Evolutionary conservation across 2,329 filamentous ascomycete species (phyloP).

Genomic region (Paraphoma chrysanthemicola): DNA sequence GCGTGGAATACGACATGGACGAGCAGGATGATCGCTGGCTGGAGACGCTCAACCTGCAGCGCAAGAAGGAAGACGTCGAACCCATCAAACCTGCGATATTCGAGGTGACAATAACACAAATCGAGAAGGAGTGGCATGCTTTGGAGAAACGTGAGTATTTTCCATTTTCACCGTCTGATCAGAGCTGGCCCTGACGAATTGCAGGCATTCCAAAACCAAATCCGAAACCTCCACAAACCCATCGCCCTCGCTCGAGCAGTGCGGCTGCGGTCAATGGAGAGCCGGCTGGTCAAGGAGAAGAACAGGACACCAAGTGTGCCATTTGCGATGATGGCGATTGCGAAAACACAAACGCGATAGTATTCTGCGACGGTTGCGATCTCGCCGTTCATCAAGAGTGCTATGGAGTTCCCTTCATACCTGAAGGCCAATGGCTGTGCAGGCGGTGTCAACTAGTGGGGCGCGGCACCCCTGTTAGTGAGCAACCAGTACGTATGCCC

Average conservation of each 20-base stretch:
- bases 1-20: slow-evolving; percentile 99
- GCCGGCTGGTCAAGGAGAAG: slow-evolving; percentile 78
- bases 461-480: slow-evolving; percentile 79
- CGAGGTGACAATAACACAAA: slow-evolving; percentile 97
- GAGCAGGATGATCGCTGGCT: slow-evolving; percentile 99
- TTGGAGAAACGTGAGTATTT: slow-evolving; percentile 75
- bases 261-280: slow-evolving; percentile 96
- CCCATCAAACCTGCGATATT: slow-evolving; percentile 92
- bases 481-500: slow-evolving; percentile 39
- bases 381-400: slow-evolving; percentile 98
- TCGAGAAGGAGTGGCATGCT: slow-evolving; percentile 98
- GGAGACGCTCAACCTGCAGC: slow-evolving; percentile 78
- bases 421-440: slow-evolving; percentile 97
- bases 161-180: too few species aligned
- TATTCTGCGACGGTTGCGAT: slow-evolving; percentile 98
- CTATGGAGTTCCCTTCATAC: slow-evolving; percentile 98
- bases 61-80: slow-evolving; percentile 77
- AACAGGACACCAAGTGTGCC: slow-evolving; percentile 95
- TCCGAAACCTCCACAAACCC: slow-evolving; percentile 93
- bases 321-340: slow-evolving; percentile 99
- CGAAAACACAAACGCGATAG: slow-evolving; percentile 98
- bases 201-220: slow-evolving; percentile 87
- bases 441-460: slow-evolving; percentile 96
- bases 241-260: slow-evolving; percentile 89
- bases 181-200: neutral